Conservation (phyloP, 345 rosid genomes). For the Camelina neglecta region DNA sequence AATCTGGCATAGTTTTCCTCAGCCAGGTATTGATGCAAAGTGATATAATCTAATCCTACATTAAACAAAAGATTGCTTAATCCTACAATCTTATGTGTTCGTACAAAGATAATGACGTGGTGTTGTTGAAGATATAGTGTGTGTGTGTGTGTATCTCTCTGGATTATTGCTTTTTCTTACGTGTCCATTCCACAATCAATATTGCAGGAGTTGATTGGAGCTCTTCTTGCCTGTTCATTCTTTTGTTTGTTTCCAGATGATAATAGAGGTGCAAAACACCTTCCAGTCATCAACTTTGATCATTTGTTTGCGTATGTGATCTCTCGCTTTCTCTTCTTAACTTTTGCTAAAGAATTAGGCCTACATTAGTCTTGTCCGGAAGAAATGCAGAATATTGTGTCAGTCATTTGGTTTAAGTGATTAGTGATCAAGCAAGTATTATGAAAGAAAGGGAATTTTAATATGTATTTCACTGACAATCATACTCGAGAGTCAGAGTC, state of each 20-base stretch:
- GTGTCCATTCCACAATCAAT: conserved; percentile 5
- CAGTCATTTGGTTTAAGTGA: conserved; percentile 19
- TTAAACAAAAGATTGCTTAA: background rate
- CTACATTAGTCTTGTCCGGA: background rate
- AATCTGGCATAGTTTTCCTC: conserved; percentile 77
- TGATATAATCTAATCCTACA: background rate
- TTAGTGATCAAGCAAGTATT: conserved; percentile 14
- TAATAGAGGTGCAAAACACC: conserved; percentile 62
- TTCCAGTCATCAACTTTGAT: conserved; percentile 86
- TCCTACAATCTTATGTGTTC: background rate
- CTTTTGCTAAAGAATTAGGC: background rate
- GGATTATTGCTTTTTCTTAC: conserved; percentile 10
- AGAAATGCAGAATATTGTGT: background rate
- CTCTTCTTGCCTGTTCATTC: conserved; percentile 84
- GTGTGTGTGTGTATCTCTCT: conserved; percentile 6
- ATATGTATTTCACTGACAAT: background rate
- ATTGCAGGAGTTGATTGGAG: conserved; percentile 83
- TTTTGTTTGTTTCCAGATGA: conserved; percentile 80
- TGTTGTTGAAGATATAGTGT: conserved; percentile 27
- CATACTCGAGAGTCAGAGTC: background rate
- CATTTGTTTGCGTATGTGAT: conserved; percentile 76
- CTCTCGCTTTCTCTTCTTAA: conserved; percentile 44
- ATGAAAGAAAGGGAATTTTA: conserved; percentile 10
- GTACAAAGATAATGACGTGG: background rate
- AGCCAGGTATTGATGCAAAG: conserved; percentile 59